Evolutionary conservation across 371 early-diverging fungal species (phyloP), one percentile per base, ranked within the genome.

Genomic region (Aphelidium insulamus): DNA sequence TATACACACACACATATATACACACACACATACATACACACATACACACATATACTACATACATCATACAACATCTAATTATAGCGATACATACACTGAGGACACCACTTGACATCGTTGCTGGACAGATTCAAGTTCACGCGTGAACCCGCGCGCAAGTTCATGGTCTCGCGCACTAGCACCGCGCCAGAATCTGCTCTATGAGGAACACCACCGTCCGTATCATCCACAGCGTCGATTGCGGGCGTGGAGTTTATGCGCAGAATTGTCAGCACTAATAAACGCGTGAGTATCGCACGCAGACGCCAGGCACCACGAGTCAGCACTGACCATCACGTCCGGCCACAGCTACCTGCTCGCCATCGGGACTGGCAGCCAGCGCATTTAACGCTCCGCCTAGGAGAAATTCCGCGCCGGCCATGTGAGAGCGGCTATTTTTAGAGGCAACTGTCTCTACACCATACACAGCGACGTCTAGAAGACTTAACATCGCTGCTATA

Each of bases 71-170:
- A 9, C 3, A 11, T 23, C 5, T 15, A 10, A 12, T 15, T 3
- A 16, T 12, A 19, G 17, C 14, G 14, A 14, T 21, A 34, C 46
- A 37, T 49, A 63, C 69, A 60, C 26, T 54, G 45, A 40, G 61
- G 67, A 18, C 75, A 75, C 86, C 86, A 85, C 40, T 74, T 73
- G 25, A 79, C 81, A 48, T 85, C 86, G 38, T 65, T 78, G 36
- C 67, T 67, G 40, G 66, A 62, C 28, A 62, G 66, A 38, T 64
- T 71, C 12, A 57, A 33, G 36, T 61, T 72, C 34, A 66, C 41
- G 22, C 58, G 54, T 33, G 57, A 55, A 0, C 69, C 77, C n/a
- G 66, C 59, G 37, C 78, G 61, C 9, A 85, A 42, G 43, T 79
- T 80, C 22, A 71, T 34, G 6, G 48, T 36, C 39, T 81, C 79